Evolutionary conservation across 2,329 filamentous ascomycete species (phyloP), one percentile per base, ranked within the genome.

Genomic region (Sporothrix dimorphospora): DNA sequence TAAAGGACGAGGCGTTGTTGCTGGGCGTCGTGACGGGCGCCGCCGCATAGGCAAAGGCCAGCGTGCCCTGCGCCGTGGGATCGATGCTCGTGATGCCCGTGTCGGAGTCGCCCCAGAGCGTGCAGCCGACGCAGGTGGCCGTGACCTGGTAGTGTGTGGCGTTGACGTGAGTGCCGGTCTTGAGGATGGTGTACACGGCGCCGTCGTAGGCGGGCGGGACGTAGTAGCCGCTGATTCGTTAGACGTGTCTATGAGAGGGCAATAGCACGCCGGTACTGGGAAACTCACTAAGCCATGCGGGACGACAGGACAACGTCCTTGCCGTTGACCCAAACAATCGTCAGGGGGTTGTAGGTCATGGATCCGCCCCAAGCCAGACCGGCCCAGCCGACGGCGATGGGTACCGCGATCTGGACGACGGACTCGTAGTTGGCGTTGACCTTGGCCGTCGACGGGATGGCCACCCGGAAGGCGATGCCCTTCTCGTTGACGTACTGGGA

Each of bases 361-460:
- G 81, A 80, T 4, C 83, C 84, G n/a, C 83, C 84, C 84, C 84
- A 86, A 16, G 84, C 81, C 27, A 85, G 78, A 1, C 83, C 84
- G 9, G 82, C 81, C 84, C 84, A 86, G 71, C 83, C 84, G 61
- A 84, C 80, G 1, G 78, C 76, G n/a, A 78, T 78, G 16, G 84
- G 83, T 0, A 83, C 81, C 3, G 81, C 78, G 59, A 85, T 80
- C 75, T 85, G 84, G 3, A 83, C 75, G 59, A 82, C 79, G 0
- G 78, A 77, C 68, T 81, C 77, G 66, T 77, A 79, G 14, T 73
- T 69, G 24, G 75, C 77, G 70, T 77, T 74, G 2, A 77, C 76
- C 1, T 76, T 73, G 38, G 78, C 75, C 65, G 77, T 76, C 74
- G 78, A 77, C 8, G 80, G 80, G n/a, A 82, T 77, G 30, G 78